Conservation (phyloP, 106 monocot species). For the Dactylorhiza incarnata region DNA sequence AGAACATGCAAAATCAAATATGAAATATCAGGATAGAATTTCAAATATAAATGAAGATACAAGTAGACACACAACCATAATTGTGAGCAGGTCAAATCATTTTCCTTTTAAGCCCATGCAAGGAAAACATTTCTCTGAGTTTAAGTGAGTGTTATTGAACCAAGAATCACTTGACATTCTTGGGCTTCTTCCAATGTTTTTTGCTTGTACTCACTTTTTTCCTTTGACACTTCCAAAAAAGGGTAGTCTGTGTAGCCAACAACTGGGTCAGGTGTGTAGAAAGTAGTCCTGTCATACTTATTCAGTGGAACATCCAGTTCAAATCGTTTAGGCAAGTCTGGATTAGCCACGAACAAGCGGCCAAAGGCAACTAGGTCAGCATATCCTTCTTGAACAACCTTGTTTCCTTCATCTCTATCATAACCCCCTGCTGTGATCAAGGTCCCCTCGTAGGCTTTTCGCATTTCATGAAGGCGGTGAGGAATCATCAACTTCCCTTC, state of each 20-base stretch:
- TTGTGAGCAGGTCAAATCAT: background rate
- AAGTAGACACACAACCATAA: background rate
- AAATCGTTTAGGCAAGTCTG: constrained; percentile 51
- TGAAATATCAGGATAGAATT: background rate
- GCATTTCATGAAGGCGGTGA: constrained; percentile 14
- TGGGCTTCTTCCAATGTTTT: background rate
- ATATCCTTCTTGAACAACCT: constrained; percentile 19
- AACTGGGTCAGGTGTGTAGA: constrained; percentile 26
- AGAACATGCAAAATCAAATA: background rate
- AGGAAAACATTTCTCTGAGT: background rate
- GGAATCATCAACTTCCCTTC: constrained; percentile 11
- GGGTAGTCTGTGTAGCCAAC: constrained; percentile 53
- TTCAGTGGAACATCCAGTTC: constrained; percentile 38
- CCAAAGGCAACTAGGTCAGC: constrained; percentile 40
- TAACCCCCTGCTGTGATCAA: constrained; percentile 25
- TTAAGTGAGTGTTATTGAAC: background rate
- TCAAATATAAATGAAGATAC: background rate
- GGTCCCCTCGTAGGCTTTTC: constrained; percentile 25
- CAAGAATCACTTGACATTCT: background rate
- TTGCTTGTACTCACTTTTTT: background rate
- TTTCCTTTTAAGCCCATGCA: background rate
- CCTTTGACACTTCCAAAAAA: constrained; percentile 15
- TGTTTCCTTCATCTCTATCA: constrained; percentile 32
- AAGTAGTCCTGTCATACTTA: constrained; percentile 33
- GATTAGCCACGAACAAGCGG: constrained; percentile 44